Evolutionary conservation across 2,329 filamentous ascomycete species (phyloP), one percentile per base, ranked within the genome.

Genomic region (Sclerotinia minor): DNA sequence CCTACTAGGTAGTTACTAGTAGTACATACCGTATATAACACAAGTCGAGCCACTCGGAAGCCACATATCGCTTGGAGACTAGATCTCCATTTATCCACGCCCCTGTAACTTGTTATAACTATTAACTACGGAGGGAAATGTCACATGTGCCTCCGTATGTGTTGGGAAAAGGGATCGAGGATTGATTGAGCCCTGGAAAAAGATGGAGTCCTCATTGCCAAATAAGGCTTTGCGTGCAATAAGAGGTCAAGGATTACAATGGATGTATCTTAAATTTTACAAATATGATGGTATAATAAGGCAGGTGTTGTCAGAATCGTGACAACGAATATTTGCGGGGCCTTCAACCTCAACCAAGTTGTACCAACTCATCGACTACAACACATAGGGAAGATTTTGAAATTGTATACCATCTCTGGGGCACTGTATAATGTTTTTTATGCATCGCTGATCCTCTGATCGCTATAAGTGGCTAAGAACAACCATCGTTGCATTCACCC

Each of bases 31-130:
- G n/a, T n/a, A n/a, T n/a, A n/a, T n/a, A n/a, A 9, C 35, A 35
- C 35, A 9, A 32, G 45, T 61, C 29, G 44, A 61, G 58, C 58
- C 58, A 61, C 21, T 61, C 58, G 45, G 58, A 61, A 61, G 58
- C 45, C 45, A 50, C 45, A 61, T 21, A 49, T 35, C 29, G 29
- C 21, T 47, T 61, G 6, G 58, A 26, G 35, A 35, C 32, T 45
- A 47, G 57, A 47, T 60, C 57, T 47, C 45, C 44, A 47, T 21
- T 47, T 35, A 32, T 8, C 26, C 57, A 44, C 32, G 8, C 35
- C 35, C 35, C 13, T 2, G 19, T n/a, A 21, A 38, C 29, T n/a
- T n/a, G n/a, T n/a, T n/a, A n/a, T n/a, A n/a, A n/a, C n/a, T n/a
- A n/a, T n/a, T n/a, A n/a, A n/a, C n/a, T n/a, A n/a, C n/a, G n/a